Base-by-base conservation (phyloP, 495 filamentous ascomycete genomes). In the Daldinia concentrica region DNA sequence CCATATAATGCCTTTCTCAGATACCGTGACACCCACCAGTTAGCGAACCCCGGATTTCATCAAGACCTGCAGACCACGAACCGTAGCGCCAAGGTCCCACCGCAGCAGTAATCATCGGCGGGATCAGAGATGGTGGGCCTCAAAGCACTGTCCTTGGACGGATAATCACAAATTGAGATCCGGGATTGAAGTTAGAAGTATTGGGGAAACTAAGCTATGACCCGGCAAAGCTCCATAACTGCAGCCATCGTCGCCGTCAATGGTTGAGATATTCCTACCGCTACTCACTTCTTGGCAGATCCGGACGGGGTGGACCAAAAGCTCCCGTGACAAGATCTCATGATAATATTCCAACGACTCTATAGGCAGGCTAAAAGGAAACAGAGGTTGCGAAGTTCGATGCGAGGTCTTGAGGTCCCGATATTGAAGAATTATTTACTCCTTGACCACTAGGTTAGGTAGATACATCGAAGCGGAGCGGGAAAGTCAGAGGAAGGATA, bases 31-130 rank as follows among this genome's bases (percentile, higher is more conserved):
- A 69, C 17, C 71, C 71, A 55, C 51, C 58, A 55, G 19, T 69
- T 73, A 66, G 71, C 71, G 66, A 73, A 69, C 71, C 71, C 71
- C 71, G 37, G 71, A 73, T 69, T 65, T 73, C 71, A 69, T 66
- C 71, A 73, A 66, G 55, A 52, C 17, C 52, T 69, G 71, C 66
- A 69, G 62, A 63, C 62, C 57, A 69, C 59, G 65, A 73, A 69
- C 45, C 50, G 58, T 52, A 69, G 58, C 58, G 66, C 71, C 71
- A 73, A 73, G 71, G 58, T 69, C 58, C 66, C 71, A 69, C 71
- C 43, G 58, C 71, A 73, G 66, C 71, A 66, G 60, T 60, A 32
- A 63, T 58, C 71, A 54, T 63, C 71, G 41, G 62, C 41, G 54
- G 58, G 43, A 59, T 66, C 37, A 69, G 56, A 69, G 66, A 63